phyloP scores from a whole-genome alignment of 176 grass and related monocot genomes.

The Oryza meyeriana region DNA sequence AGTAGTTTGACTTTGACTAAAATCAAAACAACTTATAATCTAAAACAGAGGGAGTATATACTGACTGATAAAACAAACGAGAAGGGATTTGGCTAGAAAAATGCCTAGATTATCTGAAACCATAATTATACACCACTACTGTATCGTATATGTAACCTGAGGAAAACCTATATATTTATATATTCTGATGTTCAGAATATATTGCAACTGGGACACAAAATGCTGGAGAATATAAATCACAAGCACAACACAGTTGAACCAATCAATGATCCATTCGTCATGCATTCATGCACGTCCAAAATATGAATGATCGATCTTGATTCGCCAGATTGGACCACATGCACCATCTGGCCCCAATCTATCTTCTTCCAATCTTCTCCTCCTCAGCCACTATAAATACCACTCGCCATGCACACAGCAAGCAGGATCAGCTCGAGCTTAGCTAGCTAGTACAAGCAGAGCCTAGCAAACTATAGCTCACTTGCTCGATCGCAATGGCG shows the following conservation, averaged over 20 bases:
- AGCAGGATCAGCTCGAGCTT: neutral
- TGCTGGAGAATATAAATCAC: neutral
- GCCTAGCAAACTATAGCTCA: too few species aligned
- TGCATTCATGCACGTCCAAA: neutral
- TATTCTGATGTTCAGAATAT: neutral
- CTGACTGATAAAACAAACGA: too few species aligned
- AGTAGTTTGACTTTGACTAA: too few species aligned
- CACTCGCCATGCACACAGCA: neutral
- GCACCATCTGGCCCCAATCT: neutral
- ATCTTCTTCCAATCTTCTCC: neutral
- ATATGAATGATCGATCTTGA: neutral
- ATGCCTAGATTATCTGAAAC: too few species aligned
- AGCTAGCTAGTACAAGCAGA: too few species aligned
- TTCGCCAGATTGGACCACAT: neutral
- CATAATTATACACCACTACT: too few species aligned
- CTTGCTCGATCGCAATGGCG: conserved; percentile 15
- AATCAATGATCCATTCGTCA: neutral
- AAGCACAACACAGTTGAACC: neutral
- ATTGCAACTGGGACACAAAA: neutral
- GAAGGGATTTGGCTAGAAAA: too few species aligned
- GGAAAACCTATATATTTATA: too few species aligned
- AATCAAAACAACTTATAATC: too few species aligned
- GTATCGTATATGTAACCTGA: too few species aligned
- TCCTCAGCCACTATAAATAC: conserved; percentile 13
- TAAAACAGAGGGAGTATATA: too few species aligned